Conservation (phyloP, 2,329 filamentous ascomycete genomes). For the Cercospora nicotianae region DNA sequence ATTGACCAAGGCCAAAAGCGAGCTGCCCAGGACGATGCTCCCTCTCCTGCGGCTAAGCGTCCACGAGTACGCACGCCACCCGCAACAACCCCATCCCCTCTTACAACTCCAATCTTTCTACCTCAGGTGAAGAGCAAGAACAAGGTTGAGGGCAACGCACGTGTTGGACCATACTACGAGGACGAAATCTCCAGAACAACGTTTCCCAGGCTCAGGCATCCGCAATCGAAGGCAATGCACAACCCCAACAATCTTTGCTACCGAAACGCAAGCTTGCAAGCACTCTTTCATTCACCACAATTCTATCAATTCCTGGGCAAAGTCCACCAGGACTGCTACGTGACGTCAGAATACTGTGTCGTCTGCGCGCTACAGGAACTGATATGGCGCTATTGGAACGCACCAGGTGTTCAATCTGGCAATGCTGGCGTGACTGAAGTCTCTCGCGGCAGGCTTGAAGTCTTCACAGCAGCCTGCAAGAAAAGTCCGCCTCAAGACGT, state of each 20-base stretch:
- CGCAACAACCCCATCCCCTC: background rate
- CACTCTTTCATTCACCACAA: slow-evolving; percentile 16
- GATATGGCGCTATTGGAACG: background rate
- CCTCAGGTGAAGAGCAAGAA: no score
- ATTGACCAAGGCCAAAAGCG: background rate
- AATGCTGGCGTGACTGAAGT: background rate
- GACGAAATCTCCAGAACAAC: background rate
- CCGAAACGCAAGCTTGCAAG: slow-evolving; percentile 18
- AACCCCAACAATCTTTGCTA: slow-evolving; percentile 21
- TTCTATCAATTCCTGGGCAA: slow-evolving; percentile 16
- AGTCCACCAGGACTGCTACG: slow-evolving; percentile 12
- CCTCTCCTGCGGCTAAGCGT: background rate
- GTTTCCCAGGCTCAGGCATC: background rate
- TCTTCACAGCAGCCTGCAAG: background rate
- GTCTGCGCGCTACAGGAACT: slow-evolving; percentile 17
- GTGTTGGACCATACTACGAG: background rate
- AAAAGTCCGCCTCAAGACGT: background rate
- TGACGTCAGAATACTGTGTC: slow-evolving; percentile 6
- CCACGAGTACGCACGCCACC: background rate
- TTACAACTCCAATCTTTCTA: background rate
- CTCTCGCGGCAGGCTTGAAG: background rate
- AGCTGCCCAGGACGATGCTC: background rate
- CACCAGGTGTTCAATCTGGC: background rate
- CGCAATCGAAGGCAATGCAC: slow-evolving; percentile 14
- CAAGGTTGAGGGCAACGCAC: background rate